Base-by-base conservation (phyloP, 805 yeast genomes). In the Wickerhamiella hasegawae region DNA sequence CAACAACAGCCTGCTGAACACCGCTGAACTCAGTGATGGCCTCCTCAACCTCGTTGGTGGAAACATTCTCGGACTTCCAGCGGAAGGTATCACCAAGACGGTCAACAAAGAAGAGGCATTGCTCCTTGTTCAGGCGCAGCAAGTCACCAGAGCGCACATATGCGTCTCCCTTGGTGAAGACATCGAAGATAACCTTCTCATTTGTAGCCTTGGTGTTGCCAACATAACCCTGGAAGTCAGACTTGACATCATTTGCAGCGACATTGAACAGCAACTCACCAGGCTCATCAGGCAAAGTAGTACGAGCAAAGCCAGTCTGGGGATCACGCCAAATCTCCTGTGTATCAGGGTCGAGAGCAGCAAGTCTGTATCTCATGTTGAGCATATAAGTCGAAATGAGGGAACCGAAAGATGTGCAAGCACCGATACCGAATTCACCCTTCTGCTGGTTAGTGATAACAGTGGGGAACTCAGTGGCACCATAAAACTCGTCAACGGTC, bases 21-120 rank as follows among this genome's bases (percentile, higher is more conserved):
- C 56, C 59, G 17, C 57, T 54, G 22, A 52, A 42, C 18, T 54
- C 59, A 20, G 60, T 53, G 33, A 60, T 52, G 56, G 69, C 65
- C 50, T 76, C 79, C 52, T 87, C 96, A 27, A 85, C 95, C 59
- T 85, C 96, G 23, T 85, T 76, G 11, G 96, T 84, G 14, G 90
- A 74, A 9, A 87, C 95, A 54, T 85, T 85, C 59, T 85, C 97
- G 2, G 93, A 78, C 59, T 83, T 87, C 97, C 97, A 85, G 47
- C 97, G 67, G 62, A 80, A 85, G 0, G 96, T 87, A 52, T 85
- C 97, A 28, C 97, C 97, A 49, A 87, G 59, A 50, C 97, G 65
- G 61, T 85, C 97, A 31, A 84, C 82, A 55, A 85, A 85, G 57
- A 77, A 82, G 53, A 78, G 66, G 44, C 76, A 58, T 1, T 82